Percentiles rank a stretch among this genome's conserved stretches.
Conservation (phyloP, 768 basidiomycete genomes). For the Boletus reticulatus region DNA sequence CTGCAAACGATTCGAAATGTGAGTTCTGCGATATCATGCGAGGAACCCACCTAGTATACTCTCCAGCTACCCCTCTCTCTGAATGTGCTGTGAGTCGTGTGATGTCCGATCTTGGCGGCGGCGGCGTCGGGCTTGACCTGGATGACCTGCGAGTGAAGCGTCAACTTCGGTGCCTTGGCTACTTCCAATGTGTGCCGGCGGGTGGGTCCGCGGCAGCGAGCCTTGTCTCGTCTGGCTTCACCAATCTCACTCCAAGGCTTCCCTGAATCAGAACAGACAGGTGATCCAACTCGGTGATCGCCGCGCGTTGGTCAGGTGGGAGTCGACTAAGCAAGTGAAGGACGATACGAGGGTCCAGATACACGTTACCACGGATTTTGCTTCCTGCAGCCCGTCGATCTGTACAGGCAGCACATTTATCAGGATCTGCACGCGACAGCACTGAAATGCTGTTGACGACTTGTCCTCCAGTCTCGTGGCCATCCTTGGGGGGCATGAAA, state of each 20-base stretch:
- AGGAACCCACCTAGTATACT: background rate
- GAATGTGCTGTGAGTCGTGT: background rate
- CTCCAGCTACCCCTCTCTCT: background rate
- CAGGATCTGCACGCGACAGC: slow-evolving; percentile 5
- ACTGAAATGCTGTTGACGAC: slow-evolving; percentile 18
- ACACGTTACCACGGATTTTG: slow-evolving; percentile 15
- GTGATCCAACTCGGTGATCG: slow-evolving; percentile 2
- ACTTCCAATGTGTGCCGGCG: background rate
- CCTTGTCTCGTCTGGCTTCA: slow-evolving; percentile 7
- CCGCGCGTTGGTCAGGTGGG: background rate
- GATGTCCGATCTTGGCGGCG: background rate
- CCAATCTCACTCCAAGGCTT: slow-evolving; percentile 12
- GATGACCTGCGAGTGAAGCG: slow-evolving; percentile 11
- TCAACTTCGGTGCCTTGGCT: slow-evolving; percentile 6
- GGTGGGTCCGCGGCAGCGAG: slow-evolving; percentile 5
- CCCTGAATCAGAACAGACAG: background rate
- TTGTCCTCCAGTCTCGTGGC: too few species aligned
- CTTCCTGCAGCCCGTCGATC: background rate
- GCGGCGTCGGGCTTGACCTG: background rate
- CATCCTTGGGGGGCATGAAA: background rate
- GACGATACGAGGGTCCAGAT: slow-evolving; percentile 11
- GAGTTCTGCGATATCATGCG: too few species aligned
- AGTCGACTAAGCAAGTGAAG: slow-evolving; percentile 9
- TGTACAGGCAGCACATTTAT: background rate
- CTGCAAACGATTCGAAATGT: too few species aligned